Evolutionary conservation across 768 basidiomycete species (phyloP).

Genomic region (Mycena indigotica): DNA sequence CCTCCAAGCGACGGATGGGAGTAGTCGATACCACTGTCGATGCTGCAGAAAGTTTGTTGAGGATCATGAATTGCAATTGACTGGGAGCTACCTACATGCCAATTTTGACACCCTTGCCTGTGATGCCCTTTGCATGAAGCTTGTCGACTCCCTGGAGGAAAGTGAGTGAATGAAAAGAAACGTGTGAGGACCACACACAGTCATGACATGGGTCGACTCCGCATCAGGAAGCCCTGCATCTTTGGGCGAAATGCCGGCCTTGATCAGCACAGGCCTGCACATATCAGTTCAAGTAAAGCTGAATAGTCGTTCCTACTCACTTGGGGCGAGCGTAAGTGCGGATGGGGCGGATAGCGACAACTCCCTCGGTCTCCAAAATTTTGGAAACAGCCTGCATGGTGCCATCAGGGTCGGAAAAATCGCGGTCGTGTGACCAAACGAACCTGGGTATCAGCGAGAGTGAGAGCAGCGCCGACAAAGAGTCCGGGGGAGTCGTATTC

Average conservation of each 20-base stretch:
- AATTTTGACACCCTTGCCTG: slow-evolving; percentile 67
- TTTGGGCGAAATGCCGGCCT: slow-evolving; percentile 41
- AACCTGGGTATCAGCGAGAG: too few species aligned
- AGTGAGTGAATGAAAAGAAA: not conserved
- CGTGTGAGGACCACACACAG: slow-evolving; percentile 36
- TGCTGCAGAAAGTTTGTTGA: slow-evolving; percentile 1
- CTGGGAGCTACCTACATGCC: slow-evolving; percentile 49
- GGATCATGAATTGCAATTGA: slow-evolving; percentile 22
- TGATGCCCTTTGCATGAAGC: slow-evolving; percentile 62
- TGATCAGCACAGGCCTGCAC: slow-evolving; percentile 43
- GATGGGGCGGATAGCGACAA: slow-evolving; percentile 63
- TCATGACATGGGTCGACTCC: slow-evolving; percentile 55
- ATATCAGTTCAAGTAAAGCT: slow-evolving; percentile 1
- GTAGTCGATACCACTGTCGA: slow-evolving; percentile 48
- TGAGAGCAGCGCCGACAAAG: slow-evolving; percentile 62
- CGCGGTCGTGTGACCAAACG: too few species aligned
- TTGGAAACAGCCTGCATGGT: too few species aligned
- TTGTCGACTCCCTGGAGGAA: slow-evolving; percentile 60
- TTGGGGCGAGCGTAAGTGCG: slow-evolving; percentile 42
- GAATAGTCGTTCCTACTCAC: slow-evolving; percentile 30
- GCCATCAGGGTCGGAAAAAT: too few species aligned
- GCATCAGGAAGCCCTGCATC: slow-evolving; percentile 46
- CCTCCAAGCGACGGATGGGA: slow-evolving; percentile 58
- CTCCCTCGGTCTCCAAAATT: slow-evolving; percentile 50
- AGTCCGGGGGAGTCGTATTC: slow-evolving; percentile 50